These are phyloP conservation scores for Thielaviopsis euricoi DNA, from an alignment of 2,329 filamentous ascomycete species.

Conservation along the genomic window DNA sequence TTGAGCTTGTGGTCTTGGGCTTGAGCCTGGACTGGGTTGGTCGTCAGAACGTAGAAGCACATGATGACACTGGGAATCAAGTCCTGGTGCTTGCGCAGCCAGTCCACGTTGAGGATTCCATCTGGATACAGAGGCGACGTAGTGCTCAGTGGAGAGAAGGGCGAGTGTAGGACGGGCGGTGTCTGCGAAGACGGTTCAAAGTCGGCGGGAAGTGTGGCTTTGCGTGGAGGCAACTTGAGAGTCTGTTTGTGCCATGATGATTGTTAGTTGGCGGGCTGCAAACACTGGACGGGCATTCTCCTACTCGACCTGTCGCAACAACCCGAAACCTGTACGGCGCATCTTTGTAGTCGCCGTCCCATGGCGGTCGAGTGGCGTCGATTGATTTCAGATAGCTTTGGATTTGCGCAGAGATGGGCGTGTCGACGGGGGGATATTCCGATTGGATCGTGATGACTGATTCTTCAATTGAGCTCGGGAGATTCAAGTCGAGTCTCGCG, in stretches of 20 bases:
- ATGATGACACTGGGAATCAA: slow-evolving; percentile 66
- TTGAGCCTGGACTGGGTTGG: slow-evolving; percentile 56
- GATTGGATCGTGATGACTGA: slow-evolving; percentile 34
- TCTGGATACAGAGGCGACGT: slow-evolving; percentile 75
- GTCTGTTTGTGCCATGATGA: slow-evolving; percentile 24
- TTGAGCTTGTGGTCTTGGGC: slow-evolving; percentile 80
- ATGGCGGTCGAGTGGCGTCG: slow-evolving; percentile 48
- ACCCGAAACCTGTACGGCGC: slow-evolving; percentile 48
- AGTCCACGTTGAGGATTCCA: slow-evolving; percentile 64
- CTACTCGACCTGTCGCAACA: slow-evolving; percentile 64
- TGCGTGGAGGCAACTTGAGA: slow-evolving; percentile 39
- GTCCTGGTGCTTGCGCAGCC: slow-evolving; percentile 80
- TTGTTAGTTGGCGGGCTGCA: slow-evolving; percentile 4
- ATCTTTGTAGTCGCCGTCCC: slow-evolving; percentile 42
- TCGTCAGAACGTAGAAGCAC: slow-evolving; percentile 63
- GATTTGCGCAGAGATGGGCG: slow-evolving; percentile 47
- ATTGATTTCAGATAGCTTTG: slow-evolving; percentile 47
- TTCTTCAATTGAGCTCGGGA: slow-evolving; percentile 2
- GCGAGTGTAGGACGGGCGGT: slow-evolving; percentile 60
- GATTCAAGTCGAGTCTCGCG: neutral
- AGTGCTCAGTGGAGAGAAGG: slow-evolving; percentile 77
- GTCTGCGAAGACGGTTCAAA: slow-evolving; percentile 26
- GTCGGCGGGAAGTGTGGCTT: slow-evolving; percentile 35
- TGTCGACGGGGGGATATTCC: slow-evolving; percentile 50
- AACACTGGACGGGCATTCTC: slow-evolving; percentile 18